Percentiles rank a stretch among this genome's conserved stretches.
Conservation (phyloP, 345 rosid species). For the Triadica sebifera region DNA sequence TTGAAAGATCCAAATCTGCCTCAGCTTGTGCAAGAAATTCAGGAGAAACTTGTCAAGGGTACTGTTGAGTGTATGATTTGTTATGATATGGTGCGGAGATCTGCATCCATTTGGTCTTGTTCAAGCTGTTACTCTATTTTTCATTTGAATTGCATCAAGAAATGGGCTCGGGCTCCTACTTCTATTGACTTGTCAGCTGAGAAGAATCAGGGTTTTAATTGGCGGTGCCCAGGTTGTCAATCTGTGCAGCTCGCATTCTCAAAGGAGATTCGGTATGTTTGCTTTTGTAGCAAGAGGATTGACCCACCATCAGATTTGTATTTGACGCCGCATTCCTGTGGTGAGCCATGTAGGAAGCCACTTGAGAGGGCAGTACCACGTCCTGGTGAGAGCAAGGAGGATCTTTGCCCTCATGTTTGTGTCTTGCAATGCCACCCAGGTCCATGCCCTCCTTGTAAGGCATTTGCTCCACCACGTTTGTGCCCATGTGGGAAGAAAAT, state of each 20-base stretch:
- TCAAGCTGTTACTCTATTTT: slow-evolving; percentile 91
- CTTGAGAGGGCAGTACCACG: slow-evolving; percentile 53
- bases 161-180: slow-evolving; percentile 93
- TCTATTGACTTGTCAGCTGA: slow-evolving; percentile 74
- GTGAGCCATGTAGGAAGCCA: slow-evolving; percentile 94
- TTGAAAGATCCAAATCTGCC: slow-evolving; percentile 62
- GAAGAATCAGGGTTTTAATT: slow-evolving; percentile 81
- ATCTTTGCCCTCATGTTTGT: slow-evolving; percentile 83
- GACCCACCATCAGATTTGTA: slow-evolving; percentile 92
- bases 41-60: slow-evolving; percentile 75
- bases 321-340: slow-evolving; percentile 95
- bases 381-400: slow-evolving; percentile 44
- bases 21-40: slow-evolving; percentile 85
- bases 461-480: slow-evolving; percentile 74
- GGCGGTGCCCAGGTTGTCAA: slow-evolving; percentile 99
- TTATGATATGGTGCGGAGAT: slow-evolving; percentile 79
- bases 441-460: slow-evolving; percentile 97
- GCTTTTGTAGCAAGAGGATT: slow-evolving; percentile 79
- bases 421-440: slow-evolving; percentile 99
- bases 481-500: slow-evolving; percentile 91
- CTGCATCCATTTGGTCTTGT: slow-evolving; percentile 87
- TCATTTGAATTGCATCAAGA: slow-evolving; percentile 89
- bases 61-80: slow-evolving; percentile 94
- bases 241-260: slow-evolving; percentile 70
- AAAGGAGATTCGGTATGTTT: slow-evolving; percentile 71